phyloP scores from a whole-genome alignment of 2,329 filamentous ascomycete genomes.

The Pseudohalonectria lignicola region DNA sequence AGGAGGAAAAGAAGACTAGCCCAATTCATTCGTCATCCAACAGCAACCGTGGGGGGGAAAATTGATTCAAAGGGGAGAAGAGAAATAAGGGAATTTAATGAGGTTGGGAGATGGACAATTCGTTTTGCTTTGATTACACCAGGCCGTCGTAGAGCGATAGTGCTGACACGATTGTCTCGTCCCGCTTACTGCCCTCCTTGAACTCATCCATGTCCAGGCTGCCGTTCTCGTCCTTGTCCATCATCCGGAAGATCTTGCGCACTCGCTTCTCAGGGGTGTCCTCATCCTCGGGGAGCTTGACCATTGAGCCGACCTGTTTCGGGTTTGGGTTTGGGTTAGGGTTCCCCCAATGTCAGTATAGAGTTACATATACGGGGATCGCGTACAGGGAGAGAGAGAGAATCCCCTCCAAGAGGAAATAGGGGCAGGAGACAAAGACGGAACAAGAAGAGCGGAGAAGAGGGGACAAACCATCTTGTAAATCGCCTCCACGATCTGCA shows the following conservation, averaged over 20 bases:
- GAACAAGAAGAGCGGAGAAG: too few relatives aligned
- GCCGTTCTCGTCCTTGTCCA: constrained; percentile 99
- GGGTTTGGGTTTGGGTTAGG: too few relatives aligned
- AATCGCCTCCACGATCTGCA: constrained; percentile 96
- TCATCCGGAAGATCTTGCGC: constrained; percentile 97
- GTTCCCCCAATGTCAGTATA: too few relatives aligned
- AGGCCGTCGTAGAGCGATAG: constrained; percentile 92
- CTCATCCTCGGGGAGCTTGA: constrained; percentile 96
- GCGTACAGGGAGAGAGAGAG: constrained; percentile 4
- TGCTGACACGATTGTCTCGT: constrained; percentile 97
- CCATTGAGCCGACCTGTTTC: constrained; percentile 87
- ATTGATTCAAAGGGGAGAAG: too few relatives aligned
- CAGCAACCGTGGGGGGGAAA: too few relatives aligned
- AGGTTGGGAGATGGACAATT: too few relatives aligned
- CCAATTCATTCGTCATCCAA: too few relatives aligned
- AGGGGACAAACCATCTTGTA: constrained; percentile 99
- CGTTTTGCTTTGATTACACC: too few relatives aligned
- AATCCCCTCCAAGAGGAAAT: background rate
- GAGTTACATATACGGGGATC: too few relatives aligned
- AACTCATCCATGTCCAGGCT: constrained; percentile 96
- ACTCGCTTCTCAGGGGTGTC: constrained; percentile 98
- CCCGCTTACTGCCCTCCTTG: constrained; percentile 97
- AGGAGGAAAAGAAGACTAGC: too few relatives aligned
- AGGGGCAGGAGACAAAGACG: background rate
- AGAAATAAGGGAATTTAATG: too few relatives aligned